A percentile compares a stretch with the other conserved stretches of the same genome.
These are phyloP conservation scores for Ceratobasidium sp. DNA, from an alignment of 1,284 basidiomycete species.

Conservation along the genomic window DNA sequence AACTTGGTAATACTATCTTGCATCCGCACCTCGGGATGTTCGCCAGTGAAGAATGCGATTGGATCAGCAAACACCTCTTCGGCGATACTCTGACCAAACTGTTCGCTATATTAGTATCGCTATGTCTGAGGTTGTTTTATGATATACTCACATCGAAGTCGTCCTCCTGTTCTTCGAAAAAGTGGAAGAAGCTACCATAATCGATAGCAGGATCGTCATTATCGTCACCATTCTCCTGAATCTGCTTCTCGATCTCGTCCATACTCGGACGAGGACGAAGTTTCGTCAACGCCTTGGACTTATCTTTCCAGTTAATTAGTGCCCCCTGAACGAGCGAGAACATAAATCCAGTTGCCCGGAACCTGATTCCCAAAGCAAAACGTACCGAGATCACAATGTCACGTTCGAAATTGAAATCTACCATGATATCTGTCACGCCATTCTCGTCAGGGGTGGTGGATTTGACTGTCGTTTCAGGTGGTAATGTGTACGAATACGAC, in stretches of 20 bases:
- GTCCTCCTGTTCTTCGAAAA: slow-evolving; percentile 73
- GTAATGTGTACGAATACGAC: slow-evolving; percentile 74
- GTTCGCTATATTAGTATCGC: slow-evolving; percentile 38
- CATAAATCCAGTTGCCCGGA: not conserved
- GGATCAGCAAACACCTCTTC: slow-evolving; percentile 80
- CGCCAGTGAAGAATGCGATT: slow-evolving; percentile 78
- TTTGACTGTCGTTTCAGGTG: slow-evolving; percentile 55
- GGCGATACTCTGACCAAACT: slow-evolving; percentile 75
- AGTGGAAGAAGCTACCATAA: slow-evolving; percentile 89
- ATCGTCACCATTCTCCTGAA: slow-evolving; percentile 56
- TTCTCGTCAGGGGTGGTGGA: slow-evolving; percentile 69
- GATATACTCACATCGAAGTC: slow-evolving; percentile 67
- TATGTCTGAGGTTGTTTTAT: not conserved
- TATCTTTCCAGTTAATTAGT: slow-evolving; percentile 83
- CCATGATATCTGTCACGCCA: slow-evolving; percentile 74
- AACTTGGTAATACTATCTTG: no score
- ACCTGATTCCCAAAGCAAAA: slow-evolving; percentile 36
- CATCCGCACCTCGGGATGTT: slow-evolving; percentile 50
- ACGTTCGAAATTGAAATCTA: slow-evolving; percentile 78
- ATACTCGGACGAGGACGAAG: slow-evolving; percentile 68
- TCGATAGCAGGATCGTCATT: slow-evolving; percentile 54
- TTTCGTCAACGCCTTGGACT: slow-evolving; percentile 76
- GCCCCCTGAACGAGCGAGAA: slow-evolving; percentile 55
- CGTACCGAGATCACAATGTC: slow-evolving; percentile 71
- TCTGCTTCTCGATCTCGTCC: slow-evolving; percentile 58